Base-by-base conservation (phyloP, 2,329 filamentous ascomycete genomes). In the Coniochaeta ligniaria region DNA sequence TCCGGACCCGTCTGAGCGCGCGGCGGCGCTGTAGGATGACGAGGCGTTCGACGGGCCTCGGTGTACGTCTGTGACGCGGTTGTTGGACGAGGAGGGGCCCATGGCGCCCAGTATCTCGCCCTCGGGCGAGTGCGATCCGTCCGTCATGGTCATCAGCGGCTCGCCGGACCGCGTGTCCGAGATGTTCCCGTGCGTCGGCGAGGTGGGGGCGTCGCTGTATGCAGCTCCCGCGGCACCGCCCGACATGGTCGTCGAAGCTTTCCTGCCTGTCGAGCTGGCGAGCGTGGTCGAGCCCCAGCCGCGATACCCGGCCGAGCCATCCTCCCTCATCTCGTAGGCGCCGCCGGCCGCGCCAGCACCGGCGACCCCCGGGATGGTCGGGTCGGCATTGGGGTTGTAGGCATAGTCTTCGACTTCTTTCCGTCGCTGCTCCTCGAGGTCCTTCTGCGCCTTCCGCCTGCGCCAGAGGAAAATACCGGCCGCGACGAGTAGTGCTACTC, bases 361-460 rank as follows among this genome's bases (percentile, higher is more conserved):
- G 24, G 43, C 43, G 11, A n/a, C 41, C 20, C 43, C 43, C 2
- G 77, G 83, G 14, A 96, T 80, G 0, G 90, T 92, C 0, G 93
- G 92, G 71, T 97, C 93, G 62, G 92, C 88, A 75, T 98, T 98
- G n/a, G 95, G 95, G 73, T 98, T 98, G 80, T 93, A 98, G 35
- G 90, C 89, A 72, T 98, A 98, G 71, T 98, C 95, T 73, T 98
- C 94, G 12, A 97, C 92, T 75, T 99, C 95, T 77, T 97, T 97
- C 64, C 93, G 86, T 58, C 95, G 86, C 68, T 93, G 86, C 72
- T 97, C 95, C 70, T 95, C 92, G 16, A 89, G 90, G 64, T 86
- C 85, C 79, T 92, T 95, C 65, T 88, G 86, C 69, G 90, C 87
- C 78, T 96, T 96, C 64, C 92, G 89, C 77, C 87, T 92, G 71